phyloP scores from a whole-genome alignment of 78 protist genomes.

The Tieghemostelium lacteum region DNA sequence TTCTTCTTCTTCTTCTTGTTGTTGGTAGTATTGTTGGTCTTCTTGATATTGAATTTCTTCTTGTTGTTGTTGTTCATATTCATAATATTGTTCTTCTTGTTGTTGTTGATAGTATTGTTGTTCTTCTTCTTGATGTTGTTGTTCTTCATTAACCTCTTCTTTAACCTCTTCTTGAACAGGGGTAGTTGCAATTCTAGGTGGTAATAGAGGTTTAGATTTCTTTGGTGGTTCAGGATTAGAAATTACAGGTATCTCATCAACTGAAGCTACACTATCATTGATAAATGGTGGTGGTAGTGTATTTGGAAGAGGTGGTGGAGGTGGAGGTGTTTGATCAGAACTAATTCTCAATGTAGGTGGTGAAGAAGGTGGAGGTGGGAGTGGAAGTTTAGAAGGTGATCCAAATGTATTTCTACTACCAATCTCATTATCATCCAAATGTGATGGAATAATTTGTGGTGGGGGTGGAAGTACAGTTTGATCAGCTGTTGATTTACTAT shows the following conservation, averaged over 20 bases:
- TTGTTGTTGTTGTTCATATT: conserved; percentile 12
- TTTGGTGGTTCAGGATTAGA: background rate
- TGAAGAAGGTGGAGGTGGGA: background rate
- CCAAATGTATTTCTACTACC: background rate
- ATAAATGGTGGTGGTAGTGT: too few relatives aligned
- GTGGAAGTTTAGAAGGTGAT: conserved; percentile 18
- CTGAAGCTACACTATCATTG: too few relatives aligned
- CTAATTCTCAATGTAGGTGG: background rate
- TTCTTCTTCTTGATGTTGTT: background rate
- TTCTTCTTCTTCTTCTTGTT: background rate
- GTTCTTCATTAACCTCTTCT: conserved; percentile 9
- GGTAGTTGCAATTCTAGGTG: background rate
- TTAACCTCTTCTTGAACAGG: background rate
- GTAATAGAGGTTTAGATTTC: background rate
- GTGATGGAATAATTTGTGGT: background rate
- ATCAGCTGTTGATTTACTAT: background rate
- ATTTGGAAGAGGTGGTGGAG: background rate
- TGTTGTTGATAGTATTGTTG: background rate
- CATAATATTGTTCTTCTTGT: conserved; percentile 7
- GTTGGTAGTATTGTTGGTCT: conserved; percentile 18
- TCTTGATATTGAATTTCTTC: background rate
- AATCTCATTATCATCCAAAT: background rate
- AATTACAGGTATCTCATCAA: background rate
- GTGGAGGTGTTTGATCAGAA: background rate
- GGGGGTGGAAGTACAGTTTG: background rate